Conservation (phyloP, 2,329 filamentous ascomycete genomes). For the Sphaceloma murrayae region DNA sequence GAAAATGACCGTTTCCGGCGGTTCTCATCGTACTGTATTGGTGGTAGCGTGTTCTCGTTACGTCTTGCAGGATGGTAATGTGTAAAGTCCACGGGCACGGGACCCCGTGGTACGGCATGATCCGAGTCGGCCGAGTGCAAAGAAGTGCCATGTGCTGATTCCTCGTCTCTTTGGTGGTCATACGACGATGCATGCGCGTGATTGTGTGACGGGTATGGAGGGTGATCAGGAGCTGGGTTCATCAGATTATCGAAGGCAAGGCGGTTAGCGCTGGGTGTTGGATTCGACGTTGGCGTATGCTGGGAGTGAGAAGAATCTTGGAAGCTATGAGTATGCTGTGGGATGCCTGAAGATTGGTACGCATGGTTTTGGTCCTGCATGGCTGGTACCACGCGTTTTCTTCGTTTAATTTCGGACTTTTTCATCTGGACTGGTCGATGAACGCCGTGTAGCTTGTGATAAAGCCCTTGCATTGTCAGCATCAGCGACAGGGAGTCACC, state of each 20-base stretch:
- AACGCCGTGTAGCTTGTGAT: conserved; percentile 90
- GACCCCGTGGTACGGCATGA: conserved; percentile 18
- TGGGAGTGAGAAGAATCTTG: conserved; percentile 35
- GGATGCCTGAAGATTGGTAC: conserved; percentile 21
- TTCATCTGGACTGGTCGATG: conserved; percentile 98
- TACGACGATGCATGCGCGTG: too few relatives aligned
- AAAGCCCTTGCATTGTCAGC: conserved; percentile 55
- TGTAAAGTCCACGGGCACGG: conserved; percentile 32
- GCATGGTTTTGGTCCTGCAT: conserved; percentile 40
- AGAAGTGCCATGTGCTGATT: conserved; percentile 3
- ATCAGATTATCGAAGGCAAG: conserved; percentile 8
- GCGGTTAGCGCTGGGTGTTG: not conserved
- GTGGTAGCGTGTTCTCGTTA: not conserved
- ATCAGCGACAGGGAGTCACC: not conserved
- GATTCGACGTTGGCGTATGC: conserved; percentile 7
- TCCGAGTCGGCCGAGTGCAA: not conserved
- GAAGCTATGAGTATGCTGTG: conserved; percentile 41
- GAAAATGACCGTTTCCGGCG: conserved; percentile 59
- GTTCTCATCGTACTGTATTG: conserved; percentile 21
- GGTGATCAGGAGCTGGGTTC: conserved; percentile 5
- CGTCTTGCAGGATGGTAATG: conserved; percentile 20
- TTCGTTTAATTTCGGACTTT: conserved; percentile 89
- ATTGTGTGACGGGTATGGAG: conserved; percentile 11
- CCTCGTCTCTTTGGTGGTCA: not conserved
- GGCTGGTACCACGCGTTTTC: conserved; percentile 87